Evolutionary conservation across 1,139 yeast genomes (phyloP), one percentile per base, ranked within the genome.

Genomic region (Lodderomyces orthopsilosis): DNA sequence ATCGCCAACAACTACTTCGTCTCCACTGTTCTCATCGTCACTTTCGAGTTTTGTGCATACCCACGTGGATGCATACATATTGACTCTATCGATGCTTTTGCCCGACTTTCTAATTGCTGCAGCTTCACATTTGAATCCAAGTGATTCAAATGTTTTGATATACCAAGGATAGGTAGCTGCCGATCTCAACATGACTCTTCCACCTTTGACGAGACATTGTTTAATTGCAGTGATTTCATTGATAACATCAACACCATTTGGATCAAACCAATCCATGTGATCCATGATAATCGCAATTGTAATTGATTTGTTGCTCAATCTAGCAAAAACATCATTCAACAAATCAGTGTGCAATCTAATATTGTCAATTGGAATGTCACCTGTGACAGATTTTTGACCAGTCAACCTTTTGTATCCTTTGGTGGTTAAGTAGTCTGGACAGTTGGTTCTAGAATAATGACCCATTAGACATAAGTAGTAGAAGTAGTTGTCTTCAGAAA

Each of bases 11-110:
- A 33, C 22, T 8, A 39, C 18, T 13, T 39, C 41, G 3, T 33
- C 41, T 9, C 23, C 37, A 30, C n/a, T n/a, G n/a, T n/a, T n/a
- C n/a, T 44, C 57, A n/a, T 47, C 59, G 48, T 84, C 46, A 13
- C 41, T 55, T 14, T 48, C 61, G 17, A 53, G 38, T 49, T 85
- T 85, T 32, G 83, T 81, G 59, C 91, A 84, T 19, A 86, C 80
- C 95, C 95, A 86, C 1, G 94, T 85, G 4, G 91, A 84, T 1
- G 95, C 94, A 59, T 86, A 86, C 95, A 86, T 86, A 63, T 86
- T 86, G 52, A 81, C 85, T 51, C 94, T 75, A 59, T 86, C 95
- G 61, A 86, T 85, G 46, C 85, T 72, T 44, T 70, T 65, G 6
- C 87, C 87, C 27, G 80, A 61, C 42, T 66, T 62, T 63, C 95